Evolutionary conservation across 352 stramenopile species (phyloP).

Genomic region (Globisporangium perplexum): DNA sequence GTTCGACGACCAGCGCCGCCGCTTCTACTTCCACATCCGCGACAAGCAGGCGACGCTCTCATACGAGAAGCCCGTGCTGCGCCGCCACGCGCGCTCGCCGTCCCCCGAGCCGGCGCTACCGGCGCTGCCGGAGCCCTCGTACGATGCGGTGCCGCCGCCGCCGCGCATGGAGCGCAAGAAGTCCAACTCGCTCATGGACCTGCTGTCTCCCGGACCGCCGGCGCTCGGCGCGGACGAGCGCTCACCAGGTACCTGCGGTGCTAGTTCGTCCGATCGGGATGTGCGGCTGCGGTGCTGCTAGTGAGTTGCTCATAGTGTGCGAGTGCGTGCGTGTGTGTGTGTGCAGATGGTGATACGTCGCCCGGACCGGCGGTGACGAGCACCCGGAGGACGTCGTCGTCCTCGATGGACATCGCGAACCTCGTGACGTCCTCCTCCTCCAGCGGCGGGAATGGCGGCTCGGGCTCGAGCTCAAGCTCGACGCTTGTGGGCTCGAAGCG

Average conservation of each 20-base stretch:
- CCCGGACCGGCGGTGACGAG: constrained; percentile 2
- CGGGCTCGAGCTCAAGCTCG: too few species aligned
- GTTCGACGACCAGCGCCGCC: constrained; percentile 52
- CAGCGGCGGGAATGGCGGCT: too few species aligned
- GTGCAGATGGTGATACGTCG: constrained; percentile 14
- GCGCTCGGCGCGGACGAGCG: constrained; percentile 27
- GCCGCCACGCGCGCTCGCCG: neutral
- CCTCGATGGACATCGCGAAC: constrained; percentile 54
- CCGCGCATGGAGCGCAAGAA: constrained; percentile 44
- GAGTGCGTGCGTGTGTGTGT: neutral
- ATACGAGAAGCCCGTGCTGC: constrained; percentile 69
- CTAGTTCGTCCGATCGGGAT: neutral
- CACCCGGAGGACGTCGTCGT: constrained; percentile 7
- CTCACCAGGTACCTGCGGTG: constrained; percentile 19
- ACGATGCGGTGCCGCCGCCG: constrained; percentile 16
- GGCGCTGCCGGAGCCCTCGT: constrained; percentile 38
- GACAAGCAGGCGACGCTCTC: constrained; percentile 64
- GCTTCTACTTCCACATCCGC: constrained; percentile 74
- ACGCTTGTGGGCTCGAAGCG: constrained; percentile 27
- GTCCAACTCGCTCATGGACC: constrained; percentile 71
- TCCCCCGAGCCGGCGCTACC: constrained; percentile 31
- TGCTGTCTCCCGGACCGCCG: constrained; percentile 56
- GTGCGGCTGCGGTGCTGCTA: too few species aligned
- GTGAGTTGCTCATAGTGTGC: neutral
- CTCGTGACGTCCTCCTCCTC: constrained; percentile 31